Conservation (phyloP, 768 basidiomycete species). For the Boletus sp. region DNA sequence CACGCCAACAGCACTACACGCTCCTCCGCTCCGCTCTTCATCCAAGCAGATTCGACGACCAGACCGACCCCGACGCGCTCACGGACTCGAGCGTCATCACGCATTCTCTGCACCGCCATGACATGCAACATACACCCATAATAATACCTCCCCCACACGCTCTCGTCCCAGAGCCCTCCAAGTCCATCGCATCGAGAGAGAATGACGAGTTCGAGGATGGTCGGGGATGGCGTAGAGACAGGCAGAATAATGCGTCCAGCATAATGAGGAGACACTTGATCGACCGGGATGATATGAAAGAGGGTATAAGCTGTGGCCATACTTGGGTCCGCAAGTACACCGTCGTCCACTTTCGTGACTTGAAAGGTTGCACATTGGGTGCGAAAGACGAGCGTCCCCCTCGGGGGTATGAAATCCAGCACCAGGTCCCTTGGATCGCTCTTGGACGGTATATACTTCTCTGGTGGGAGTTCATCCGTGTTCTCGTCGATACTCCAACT, state of each 20-base stretch:
- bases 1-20: constrained; percentile 9
- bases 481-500: not conserved
- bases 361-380: constrained; percentile 14
- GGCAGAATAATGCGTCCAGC: constrained; percentile 21
- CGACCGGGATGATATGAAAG: constrained; percentile 9
- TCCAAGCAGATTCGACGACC: constrained; percentile 18
- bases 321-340: not conserved
- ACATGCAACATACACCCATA: constrained; percentile 15
- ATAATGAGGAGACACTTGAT: not conserved
- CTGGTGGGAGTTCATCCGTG: not conserved
- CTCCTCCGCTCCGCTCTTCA: constrained; percentile 4
- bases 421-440: not conserved
- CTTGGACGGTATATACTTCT: constrained; percentile 4
- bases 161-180: constrained; percentile 10
- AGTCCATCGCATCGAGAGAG: constrained; percentile 10
- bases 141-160: constrained; percentile 12
- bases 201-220: constrained; percentile 17
- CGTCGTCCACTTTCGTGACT: constrained; percentile 1
- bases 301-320: constrained; percentile 1
- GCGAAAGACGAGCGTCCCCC: constrained; percentile 25
- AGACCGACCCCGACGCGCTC: constrained; percentile 23
- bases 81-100: constrained; percentile 1
- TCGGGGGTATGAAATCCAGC: not conserved
- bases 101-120: constrained; percentile 14
- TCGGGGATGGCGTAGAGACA: not conserved